Base-by-base conservation (phyloP, 192 early-diverging fungal genomes). In the Tieghemiomyces parasiticus region DNA sequence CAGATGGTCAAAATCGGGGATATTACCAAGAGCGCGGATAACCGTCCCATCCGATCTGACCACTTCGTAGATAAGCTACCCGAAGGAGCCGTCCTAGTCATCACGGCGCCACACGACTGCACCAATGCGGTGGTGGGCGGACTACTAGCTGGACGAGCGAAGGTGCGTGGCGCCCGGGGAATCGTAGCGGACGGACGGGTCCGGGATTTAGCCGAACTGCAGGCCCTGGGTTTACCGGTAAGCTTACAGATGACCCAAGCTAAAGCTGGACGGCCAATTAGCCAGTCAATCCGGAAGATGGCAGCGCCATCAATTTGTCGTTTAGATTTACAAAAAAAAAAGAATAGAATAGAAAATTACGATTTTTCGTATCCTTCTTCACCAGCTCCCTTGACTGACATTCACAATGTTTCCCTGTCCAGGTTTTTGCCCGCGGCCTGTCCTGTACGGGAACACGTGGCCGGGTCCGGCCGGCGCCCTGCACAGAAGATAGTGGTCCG, bases 41-140 rank as follows among this genome's bases (percentile, higher is more conserved):
- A 3, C 3, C 45, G 16, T 2, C 33, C 22, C 42, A 33, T 4
- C 42, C 30, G 24, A n/a, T 22, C 30, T 9, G 47, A 62, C 3
- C 70, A 74, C 35, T 72, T 72, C 44, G 61, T 75, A 38, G 78
- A 80, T 49, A 50, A 49, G 31, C 59, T 60, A 13, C 63, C 68
- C 8, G 16, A n/a, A 0, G 68, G 64, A 35, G 48, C 63, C 19
- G 67, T 80, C 10, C 50, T 80, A 24, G 73, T 80, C 19, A 59
- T 80, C 33, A 61, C 61, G 10, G 64, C 69, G 8, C 71, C 67
- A 24, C 2, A 32, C 12, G 46, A n/a, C 8, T 46, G 49, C 16
- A 69, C 72, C 14, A 77, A 77, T 60, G 78, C 75, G 9, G 69
- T 76, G 44, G 75, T 63, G 58, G 78, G 78, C n/a, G 78, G 78